Evolutionary conservation across 805 yeast genomes (phyloP).

Genomic region (Clavispora asparagi): DNA sequence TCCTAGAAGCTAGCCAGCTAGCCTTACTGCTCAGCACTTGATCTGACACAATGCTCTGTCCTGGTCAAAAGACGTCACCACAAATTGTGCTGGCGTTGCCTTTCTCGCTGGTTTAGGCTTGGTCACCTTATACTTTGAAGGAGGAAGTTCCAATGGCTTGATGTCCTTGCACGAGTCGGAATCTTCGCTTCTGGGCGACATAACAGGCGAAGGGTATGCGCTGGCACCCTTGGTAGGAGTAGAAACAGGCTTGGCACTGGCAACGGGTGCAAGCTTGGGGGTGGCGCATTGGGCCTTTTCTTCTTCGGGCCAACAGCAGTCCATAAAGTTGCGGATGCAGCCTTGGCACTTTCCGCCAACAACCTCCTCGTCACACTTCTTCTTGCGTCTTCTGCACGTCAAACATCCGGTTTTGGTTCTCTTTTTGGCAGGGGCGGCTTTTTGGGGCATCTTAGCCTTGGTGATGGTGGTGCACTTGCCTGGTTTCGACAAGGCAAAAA

Average conservation of each 20-base stretch:
- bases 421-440: slow-evolving; percentile 12
- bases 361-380: slow-evolving; percentile 52
- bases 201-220: slow-evolving; percentile 29
- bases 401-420: slow-evolving; percentile 24
- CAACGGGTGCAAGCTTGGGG: not conserved
- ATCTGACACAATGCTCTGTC: slow-evolving; percentile 22
- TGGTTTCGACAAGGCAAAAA: slow-evolving; percentile 21
- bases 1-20: not conserved
- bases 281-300: not conserved
- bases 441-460: slow-evolving; percentile 12
- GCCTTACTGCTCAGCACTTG: not conserved
- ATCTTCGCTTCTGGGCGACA: slow-evolving; percentile 20
- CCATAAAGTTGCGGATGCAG: slow-evolving; percentile 40
- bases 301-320: slow-evolving; percentile 37
- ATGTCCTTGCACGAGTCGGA: slow-evolving; percentile 15
- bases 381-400: slow-evolving; percentile 59
- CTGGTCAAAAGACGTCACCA: slow-evolving; percentile 30
- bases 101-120: slow-evolving; percentile 6
- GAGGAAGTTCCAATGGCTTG: slow-evolving; percentile 3
- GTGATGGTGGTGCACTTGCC: slow-evolving; percentile 7
- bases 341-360: slow-evolving; percentile 42
- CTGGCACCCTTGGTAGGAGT: slow-evolving; percentile 13
- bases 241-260: slow-evolving; percentile 3
- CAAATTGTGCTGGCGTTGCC: slow-evolving; percentile 17
- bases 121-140: slow-evolving; percentile 4